These are phyloP conservation scores for Epichloe uncinata DNA, from an alignment of 2,329 filamentous ascomycete species.

Conservation along the genomic window DNA sequence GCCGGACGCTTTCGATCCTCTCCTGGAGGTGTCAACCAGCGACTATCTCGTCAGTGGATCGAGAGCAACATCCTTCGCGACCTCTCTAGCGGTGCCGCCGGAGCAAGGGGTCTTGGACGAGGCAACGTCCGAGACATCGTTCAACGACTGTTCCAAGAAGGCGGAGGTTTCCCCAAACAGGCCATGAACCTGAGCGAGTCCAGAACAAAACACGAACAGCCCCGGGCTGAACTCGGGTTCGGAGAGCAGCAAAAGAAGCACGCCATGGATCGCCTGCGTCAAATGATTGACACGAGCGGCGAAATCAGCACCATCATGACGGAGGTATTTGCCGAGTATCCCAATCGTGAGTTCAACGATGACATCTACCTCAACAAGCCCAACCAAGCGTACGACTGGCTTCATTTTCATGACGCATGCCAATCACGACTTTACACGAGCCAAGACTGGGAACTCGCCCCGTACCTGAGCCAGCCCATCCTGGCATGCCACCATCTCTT, in stretches of 20 bases:
- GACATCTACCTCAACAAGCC: conserved; percentile 86
- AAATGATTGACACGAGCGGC: conserved; percentile 68
- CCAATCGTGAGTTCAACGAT: conserved; percentile 80
- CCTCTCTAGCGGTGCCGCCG: conserved; percentile 56
- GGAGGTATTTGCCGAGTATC: conserved; percentile 78
- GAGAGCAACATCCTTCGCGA: conserved; percentile 58
- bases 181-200: conserved; percentile 26
- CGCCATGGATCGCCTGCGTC: conserved; percentile 55
- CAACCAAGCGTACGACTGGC: conserved; percentile 79
- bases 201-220: conserved; percentile 38
- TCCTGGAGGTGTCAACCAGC: conserved; percentile 23
- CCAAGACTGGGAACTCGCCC: conserved; percentile 84
- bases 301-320: conserved; percentile 67
- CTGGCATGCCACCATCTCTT: conserved; percentile 89
- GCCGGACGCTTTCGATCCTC: conserved; percentile 52
- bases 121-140: conserved; percentile 65
- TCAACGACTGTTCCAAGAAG: conserved; percentile 64
- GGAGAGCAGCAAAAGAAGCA: conserved; percentile 55
- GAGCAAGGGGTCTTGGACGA: conserved; percentile 56
- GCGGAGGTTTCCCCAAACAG: conserved; percentile 60
- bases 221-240: conserved; percentile 51
- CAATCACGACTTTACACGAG: conserved; percentile 65
- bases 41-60: conserved; percentile 62
- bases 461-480: conserved; percentile 76
- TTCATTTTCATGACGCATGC: conserved; percentile 81